Evolutionary conservation across 257 asterid genomes (phyloP).

Genomic region (Plectranthus barbatus): DNA sequence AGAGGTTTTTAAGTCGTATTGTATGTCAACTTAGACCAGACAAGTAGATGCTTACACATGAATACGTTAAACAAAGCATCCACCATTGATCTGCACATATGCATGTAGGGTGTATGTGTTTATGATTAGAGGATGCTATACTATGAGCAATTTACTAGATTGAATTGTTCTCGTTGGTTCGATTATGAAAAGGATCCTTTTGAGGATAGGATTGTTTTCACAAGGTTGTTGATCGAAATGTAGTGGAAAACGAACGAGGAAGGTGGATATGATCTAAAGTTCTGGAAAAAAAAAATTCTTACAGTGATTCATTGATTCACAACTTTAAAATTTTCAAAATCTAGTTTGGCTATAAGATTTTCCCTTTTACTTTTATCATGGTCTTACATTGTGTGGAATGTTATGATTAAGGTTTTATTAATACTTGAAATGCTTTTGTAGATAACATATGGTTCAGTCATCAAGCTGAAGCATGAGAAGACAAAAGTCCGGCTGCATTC

Average conservation of each 20-base stretch:
- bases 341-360: background rate
- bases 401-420: background rate
- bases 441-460: slow-evolving; percentile 74
- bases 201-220: background rate
- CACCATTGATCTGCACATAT: too few species aligned
- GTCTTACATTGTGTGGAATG: background rate
- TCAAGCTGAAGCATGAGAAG: slow-evolving; percentile 88
- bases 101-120: too few species aligned
- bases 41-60: too few species aligned
- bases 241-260: background rate
- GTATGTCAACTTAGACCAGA: too few species aligned
- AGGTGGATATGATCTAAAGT: background rate
- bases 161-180: background rate
- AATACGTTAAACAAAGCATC: too few species aligned
- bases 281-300: background rate
- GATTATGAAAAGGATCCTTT: background rate
- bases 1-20: background rate
- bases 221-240: background rate
- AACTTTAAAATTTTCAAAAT: background rate
- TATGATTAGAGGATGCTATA: background rate
- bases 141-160: background rate
- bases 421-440: slow-evolving; percentile 14
- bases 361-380: background rate
- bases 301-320: background rate
- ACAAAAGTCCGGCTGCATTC: slow-evolving; percentile 78